phyloP scores from a whole-genome alignment of 176 grass and related monocot species.

The Themeda triandra region DNA sequence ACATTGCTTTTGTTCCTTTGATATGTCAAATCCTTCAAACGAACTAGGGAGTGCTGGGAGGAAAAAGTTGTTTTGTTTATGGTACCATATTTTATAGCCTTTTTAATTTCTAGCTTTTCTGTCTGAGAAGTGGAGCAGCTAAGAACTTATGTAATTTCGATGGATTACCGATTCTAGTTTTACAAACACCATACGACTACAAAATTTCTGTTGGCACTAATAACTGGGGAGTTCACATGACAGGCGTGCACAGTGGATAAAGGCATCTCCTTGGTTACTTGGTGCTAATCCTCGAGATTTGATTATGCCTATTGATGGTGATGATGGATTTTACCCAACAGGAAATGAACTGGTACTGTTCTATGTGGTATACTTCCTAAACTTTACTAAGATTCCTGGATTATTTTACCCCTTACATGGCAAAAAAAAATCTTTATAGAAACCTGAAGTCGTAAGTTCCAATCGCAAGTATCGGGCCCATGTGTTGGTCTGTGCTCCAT shows the following conservation, averaged over 20 bases:
- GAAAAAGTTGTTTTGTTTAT: not conserved
- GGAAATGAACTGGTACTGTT: slow-evolving; percentile 91
- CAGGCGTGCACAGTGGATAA: slow-evolving; percentile 76
- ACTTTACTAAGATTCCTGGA: slow-evolving; percentile 5
- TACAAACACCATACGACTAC: not conserved
- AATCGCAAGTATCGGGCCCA: slow-evolving; percentile 94
- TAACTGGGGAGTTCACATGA: slow-evolving; percentile 29
- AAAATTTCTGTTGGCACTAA: slow-evolving; percentile 24
- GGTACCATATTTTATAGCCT: not conserved
- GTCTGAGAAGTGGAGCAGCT: not conserved
- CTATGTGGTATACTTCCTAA: slow-evolving; percentile 3
- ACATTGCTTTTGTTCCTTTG: slow-evolving; percentile 16
- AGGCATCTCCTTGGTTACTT: slow-evolving; percentile 86
- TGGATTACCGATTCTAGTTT: not conserved
- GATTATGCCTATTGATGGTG: slow-evolving; percentile 87
- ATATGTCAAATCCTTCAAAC: not conserved
- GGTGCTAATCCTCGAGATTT: slow-evolving; percentile 87
- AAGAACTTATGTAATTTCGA: not conserved
- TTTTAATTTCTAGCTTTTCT: slow-evolving; percentile 5
- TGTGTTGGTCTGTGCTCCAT: slow-evolving; percentile 97
- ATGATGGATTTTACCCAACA: slow-evolving; percentile 95
- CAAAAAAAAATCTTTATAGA: slow-evolving; percentile 46
- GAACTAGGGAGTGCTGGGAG: not conserved
- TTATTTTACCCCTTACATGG: slow-evolving; percentile 22
- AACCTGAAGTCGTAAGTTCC: slow-evolving; percentile 91